Conservation (phyloP, 768 basidiomycete species). For the Piloderma croceum region DNA sequence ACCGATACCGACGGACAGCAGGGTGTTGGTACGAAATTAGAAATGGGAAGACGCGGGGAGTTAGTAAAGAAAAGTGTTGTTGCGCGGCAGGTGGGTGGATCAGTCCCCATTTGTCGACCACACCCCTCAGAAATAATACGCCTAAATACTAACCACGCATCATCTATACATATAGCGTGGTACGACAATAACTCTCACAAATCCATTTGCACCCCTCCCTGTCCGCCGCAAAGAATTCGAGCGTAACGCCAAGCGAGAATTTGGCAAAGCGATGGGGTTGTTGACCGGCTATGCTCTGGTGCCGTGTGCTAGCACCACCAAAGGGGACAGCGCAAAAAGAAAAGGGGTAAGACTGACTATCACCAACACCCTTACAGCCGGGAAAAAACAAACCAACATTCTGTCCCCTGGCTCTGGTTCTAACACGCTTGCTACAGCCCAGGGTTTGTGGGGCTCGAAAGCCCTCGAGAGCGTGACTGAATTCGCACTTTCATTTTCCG, state of each 20-base stretch:
- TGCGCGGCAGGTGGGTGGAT: slow-evolving; percentile 70
- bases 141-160: not conserved
- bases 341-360: slow-evolving; percentile 53
- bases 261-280: slow-evolving; percentile 73
- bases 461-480: slow-evolving; percentile 69
- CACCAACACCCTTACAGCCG: slow-evolving; percentile 22
- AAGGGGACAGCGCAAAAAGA: slow-evolving; percentile 49
- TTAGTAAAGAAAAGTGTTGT: slow-evolving; percentile 51
- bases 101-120: too few species aligned
- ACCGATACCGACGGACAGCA: slow-evolving; percentile 62
- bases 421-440: slow-evolving; percentile 56
- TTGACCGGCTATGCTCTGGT: slow-evolving; percentile 87
- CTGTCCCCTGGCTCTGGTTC: slow-evolving; percentile 65
- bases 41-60: slow-evolving; percentile 62
- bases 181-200: slow-evolving; percentile 70
- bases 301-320: slow-evolving; percentile 45
- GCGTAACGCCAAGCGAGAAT: slow-evolving; percentile 84
- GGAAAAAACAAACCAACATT: slow-evolving; percentile 63
- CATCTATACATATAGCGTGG: slow-evolving; percentile 59
- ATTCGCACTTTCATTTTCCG: slow-evolving; percentile 62
- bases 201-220: slow-evolving; percentile 76
- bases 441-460: slow-evolving; percentile 82
- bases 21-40: slow-evolving; percentile 77
- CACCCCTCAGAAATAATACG: too few species aligned
- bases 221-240: slow-evolving; percentile 91